A percentile compares a stretch with the other conserved stretches of the same genome.
phyloP scores from a whole-genome alignment of 768 basidiomycete species.

The Mycena rosella region DNA sequence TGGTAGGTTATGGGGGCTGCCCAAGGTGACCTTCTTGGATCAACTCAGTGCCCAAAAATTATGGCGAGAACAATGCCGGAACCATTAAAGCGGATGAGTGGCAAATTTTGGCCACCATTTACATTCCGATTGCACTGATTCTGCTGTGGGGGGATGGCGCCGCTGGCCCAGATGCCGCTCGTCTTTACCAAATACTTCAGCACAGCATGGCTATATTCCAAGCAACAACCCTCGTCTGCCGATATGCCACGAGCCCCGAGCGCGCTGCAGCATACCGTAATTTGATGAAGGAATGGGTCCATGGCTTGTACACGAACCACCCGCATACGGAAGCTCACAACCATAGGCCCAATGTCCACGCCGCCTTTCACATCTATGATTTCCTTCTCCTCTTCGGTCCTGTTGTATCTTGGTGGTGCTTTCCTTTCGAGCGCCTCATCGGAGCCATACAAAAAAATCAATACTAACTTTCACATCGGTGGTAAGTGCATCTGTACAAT shows the following conservation, averaged over 20 bases:
- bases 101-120: constrained; percentile 44
- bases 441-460: constrained; percentile 48
- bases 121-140: constrained; percentile 50
- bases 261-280: constrained; percentile 19
- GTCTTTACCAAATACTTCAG: constrained; percentile 31
- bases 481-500: too few relatives aligned
- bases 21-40: background rate
- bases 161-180: background rate
- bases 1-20: too few relatives aligned
- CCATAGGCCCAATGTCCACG: constrained; percentile 41
- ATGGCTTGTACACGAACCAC: constrained; percentile 34
- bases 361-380: constrained; percentile 48
- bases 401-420: constrained; percentile 52
- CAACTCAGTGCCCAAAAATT: background rate
- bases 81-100: constrained; percentile 55
- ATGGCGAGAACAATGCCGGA: constrained; percentile 37
- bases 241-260: constrained; percentile 12
- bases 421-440: constrained; percentile 53
- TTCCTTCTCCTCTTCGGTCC: constrained; percentile 51
- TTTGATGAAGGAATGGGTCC: constrained; percentile 39
- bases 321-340: constrained; percentile 29
- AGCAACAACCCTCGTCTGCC: constrained; percentile 38
- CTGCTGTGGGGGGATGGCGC: constrained; percentile 45
- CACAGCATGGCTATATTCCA: constrained; percentile 44
- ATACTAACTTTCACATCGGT: constrained; percentile 47